These are phyloP conservation scores for Cynara cardunculus DNA, from an alignment of 129 eudicot genomes.

Conservation along the genomic window DNA sequence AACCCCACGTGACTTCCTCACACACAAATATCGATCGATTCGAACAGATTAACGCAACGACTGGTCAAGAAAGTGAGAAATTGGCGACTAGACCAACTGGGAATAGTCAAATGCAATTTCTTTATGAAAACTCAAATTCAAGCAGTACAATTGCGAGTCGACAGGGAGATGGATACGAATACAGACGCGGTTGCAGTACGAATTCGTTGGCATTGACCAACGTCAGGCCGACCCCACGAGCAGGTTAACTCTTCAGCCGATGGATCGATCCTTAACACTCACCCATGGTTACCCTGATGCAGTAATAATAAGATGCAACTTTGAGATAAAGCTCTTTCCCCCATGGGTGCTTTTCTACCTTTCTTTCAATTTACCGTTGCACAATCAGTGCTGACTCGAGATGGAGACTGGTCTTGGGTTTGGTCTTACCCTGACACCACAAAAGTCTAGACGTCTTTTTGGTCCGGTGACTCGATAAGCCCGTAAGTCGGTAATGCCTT, in stretches of 20 bases:
- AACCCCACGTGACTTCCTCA: neutral
- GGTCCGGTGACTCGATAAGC: neutral
- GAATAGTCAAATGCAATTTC: constrained; percentile 5
- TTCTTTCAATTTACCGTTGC: neutral
- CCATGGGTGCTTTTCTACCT: neutral
- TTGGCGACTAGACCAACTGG: neutral
- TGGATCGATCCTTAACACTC: neutral
- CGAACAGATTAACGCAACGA: constrained; percentile 10
- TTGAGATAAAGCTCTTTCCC: neutral
- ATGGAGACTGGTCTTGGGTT: neutral
- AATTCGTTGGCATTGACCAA: constrained; percentile 13
- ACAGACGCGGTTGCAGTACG: neutral
- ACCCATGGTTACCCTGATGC: neutral
- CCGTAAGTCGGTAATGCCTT: too few species aligned
- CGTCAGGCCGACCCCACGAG: constrained; percentile 5
- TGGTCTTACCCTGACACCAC: neutral
- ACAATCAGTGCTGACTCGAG: neutral
- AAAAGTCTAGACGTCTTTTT: too few species aligned
- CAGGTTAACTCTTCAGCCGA: neutral
- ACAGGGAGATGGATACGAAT: neutral
- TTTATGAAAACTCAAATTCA: neutral
- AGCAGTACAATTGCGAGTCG: neutral
- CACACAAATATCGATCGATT: constrained; percentile 12
- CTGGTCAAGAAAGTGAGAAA: constrained; percentile 25
- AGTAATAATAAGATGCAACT: neutral